Evolutionary conservation across 306 rosid genomes (phyloP).

Genomic region (Citrullus colocynthis): DNA sequence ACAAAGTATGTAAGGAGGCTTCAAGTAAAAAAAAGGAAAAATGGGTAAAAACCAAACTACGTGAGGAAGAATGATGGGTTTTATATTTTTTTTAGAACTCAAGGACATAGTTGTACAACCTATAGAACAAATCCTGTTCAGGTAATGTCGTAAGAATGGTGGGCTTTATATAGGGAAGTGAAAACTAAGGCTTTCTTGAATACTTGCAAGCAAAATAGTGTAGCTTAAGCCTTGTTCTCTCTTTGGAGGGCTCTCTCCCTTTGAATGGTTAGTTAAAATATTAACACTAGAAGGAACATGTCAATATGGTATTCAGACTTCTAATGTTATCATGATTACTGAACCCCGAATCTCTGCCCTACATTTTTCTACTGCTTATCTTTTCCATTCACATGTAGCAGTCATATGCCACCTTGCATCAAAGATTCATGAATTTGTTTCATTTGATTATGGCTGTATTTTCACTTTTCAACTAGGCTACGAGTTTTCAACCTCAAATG

Average conservation of each 20-base stretch:
- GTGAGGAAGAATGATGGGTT: background rate
- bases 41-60: background rate
- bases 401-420: background rate
- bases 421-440: conserved; percentile 10
- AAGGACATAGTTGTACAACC: too few relatives aligned
- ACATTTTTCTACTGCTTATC: background rate
- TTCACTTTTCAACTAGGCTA: conserved; percentile 56
- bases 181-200: background rate
- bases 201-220: background rate
- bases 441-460: conserved; percentile 17
- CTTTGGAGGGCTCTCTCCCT: background rate
- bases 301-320: background rate
- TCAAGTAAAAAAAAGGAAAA: too few relatives aligned
- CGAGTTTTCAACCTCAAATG: conserved; percentile 92
- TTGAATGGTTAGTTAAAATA: background rate
- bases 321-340: background rate
- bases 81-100: too few relatives aligned
- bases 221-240: background rate
- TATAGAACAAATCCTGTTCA: too few relatives aligned
- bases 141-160: too few relatives aligned
- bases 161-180: background rate
- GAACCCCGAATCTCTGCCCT: background rate
- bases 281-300: background rate
- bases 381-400: background rate
- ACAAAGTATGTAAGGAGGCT: background rate